Evolutionary conservation across 1,284 basidiomycete genomes (phyloP), one percentile per base, ranked within the genome.

Genomic region (Coniferiporia sulphurascens): DNA sequence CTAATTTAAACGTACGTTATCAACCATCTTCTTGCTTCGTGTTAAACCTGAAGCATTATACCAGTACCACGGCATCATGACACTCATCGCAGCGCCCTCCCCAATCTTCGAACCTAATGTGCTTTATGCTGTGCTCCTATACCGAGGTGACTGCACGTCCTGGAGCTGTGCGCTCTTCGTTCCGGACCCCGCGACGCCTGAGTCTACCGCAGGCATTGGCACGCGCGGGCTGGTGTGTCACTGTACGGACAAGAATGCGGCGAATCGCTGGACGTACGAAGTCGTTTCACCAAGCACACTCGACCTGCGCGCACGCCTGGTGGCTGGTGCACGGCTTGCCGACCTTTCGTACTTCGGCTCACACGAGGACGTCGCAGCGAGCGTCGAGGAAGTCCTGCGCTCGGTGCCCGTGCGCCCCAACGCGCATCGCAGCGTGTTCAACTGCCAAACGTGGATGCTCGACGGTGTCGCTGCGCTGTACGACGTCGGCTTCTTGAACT

Each of bases 81-180:
- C 44, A n/a, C 8, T n/a, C 44, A 8, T 2, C 17, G 8, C 44
- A 12, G 19, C 15, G 8, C 44, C 17, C 44, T 12, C 3, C 8
- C 38, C 38, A 10, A 41, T 41, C 38, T 46, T 46, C 17, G 44
- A 51, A 36, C 48, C 56, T 21, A 36, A 48, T 48, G 48, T 38
- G 1, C 56, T 57, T n/a, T 57, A 57, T 22, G 41, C 43, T 19
- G 36, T 51, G 12, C 48, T 57, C 9, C 49, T 57, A 12, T 21
- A 57, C 15, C 32, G 56, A 3, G 17, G 41, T 5, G 44, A 44
- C 41, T 19, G 19, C 22, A 36, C 17, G 8, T 44, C 48, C 21
- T 57, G 48, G 48, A 22, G 43, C 17, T 57, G 49, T 15, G 56
- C 48, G 3, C 34, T 57, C 34, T 57, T 57, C 56, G 46, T 57